Percentiles rank a stretch among this genome's conserved stretches.
Evolutionary conservation across 306 rosid genomes (phyloP).

Genomic region (Mimosa pudica): DNA sequence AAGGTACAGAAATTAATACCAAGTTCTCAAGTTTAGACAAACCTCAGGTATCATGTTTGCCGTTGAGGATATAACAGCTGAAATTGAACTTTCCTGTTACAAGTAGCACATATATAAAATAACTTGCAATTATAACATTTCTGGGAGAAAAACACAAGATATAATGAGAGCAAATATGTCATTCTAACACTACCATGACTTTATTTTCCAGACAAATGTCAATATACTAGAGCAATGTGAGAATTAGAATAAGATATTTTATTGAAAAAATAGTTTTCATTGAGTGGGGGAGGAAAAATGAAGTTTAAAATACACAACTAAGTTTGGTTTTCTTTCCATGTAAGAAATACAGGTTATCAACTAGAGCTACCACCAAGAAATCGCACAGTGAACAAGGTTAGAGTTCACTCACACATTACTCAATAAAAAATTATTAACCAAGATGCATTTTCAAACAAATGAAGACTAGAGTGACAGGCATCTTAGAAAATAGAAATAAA

Average conservation of each 20-base stretch:
- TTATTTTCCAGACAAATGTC: background rate
- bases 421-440: slow-evolving; percentile 8
- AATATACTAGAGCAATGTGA: background rate
- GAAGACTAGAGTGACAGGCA: slow-evolving; percentile 16
- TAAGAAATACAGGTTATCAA: background rate
- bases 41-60: slow-evolving; percentile 96
- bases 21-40: slow-evolving; percentile 39
- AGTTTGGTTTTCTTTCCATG: background rate
- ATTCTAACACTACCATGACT: background rate
- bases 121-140: background rate
- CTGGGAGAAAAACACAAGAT: background rate
- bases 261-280: background rate
- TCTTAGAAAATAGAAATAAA: slow-evolving; percentile 14
- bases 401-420: background rate
- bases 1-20: background rate
- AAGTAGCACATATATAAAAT: slow-evolving; percentile 20
- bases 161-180: background rate
- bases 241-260: background rate
- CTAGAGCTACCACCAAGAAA: background rate
- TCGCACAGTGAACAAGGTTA: background rate
- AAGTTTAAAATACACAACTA: background rate
- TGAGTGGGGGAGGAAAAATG: background rate
- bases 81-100: slow-evolving; percentile 85
- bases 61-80: slow-evolving; percentile 73
- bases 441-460: slow-evolving; percentile 19